Base-by-base conservation (phyloP, 2,329 filamentous ascomycete species). In the Neocucurbitaria cava region DNA sequence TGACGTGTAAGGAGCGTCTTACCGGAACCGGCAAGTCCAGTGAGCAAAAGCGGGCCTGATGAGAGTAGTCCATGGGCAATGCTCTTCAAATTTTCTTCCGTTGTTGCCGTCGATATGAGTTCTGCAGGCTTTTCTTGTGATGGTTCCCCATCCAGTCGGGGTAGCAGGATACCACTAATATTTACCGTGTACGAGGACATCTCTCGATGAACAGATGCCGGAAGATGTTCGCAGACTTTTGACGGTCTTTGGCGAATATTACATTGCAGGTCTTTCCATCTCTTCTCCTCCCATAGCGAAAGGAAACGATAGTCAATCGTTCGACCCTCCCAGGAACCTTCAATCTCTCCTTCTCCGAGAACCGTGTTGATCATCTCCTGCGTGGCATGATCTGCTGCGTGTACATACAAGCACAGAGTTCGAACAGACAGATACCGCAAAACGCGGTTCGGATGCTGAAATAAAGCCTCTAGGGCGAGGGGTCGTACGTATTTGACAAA, bases 1-100 rank as follows among this genome's bases (percentile, higher is more conserved):
- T 97, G 89, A 61, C 91, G 89, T 13, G 96, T 86, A 18, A 96
- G 77, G 0, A 91, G 87, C 0, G 95, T 97, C 79, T 99, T 99
- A 46, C 95, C 95, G 28, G 90, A 90, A 18, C 96, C 94, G 7
- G 94, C 86, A 13, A 91, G 80, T 1, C 95, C 95, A 59, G 92
- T 86, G 4, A 99, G 82, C 18, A 99, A 81, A 31, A 97, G 82
- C 0, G 96, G 92, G 0, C 87, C 86, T 1, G 85, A 73, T 3
- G 81, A 81, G 40, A 89, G 87, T 26, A 99, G 79, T 42, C 88
- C 83, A 24, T 77, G 76, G 2, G 90, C 89, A 51, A 98, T 83
- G 10, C 75, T 80, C 66, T 86, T 84, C 33, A 96, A 79, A 62
- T 98, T 99, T 9, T 74, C 73, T 28, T 83, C 77, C 0, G 92